Base-by-base conservation (phyloP, 345 rosid species). In the Populus tremula region DNA sequence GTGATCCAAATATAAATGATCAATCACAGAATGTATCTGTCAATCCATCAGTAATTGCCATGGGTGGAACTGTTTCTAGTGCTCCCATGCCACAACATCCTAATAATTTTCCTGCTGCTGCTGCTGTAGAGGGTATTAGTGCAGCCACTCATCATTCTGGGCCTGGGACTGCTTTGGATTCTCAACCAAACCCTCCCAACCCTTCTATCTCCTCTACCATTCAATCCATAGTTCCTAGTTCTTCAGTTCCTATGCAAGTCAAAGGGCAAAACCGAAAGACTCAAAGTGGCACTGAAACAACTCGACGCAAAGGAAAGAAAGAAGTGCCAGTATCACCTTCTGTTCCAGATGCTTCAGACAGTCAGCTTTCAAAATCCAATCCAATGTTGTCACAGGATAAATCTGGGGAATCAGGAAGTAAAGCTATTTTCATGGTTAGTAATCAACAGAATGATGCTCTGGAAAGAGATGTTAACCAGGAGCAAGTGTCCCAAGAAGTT, bases 291-390 rank as follows among this genome's bases (percentile, higher is more conserved):
- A 80, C 76, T 17, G 92, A 84, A 81, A 67, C 85, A 75, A 73
- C 89, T 10, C 85, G 88, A 16, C 91, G 90, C 71, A 82, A 90
- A 82, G 97, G 97, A 80, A 88, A 82, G 87, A 89, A 89, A 75
- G 85, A 81, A 72, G 82, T 67, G 18, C 78, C 78, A 69, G 77
- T 80, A 50, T 74, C 75, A 65, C 72, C 87, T 74, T 72, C 75
- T 76, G 73, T 76, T 81, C 78, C 87, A 67, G 91, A 88, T 83
- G 88, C 73, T 82, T 83, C 89, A 70, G 76, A 78, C 78, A 85
- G 82, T 80, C 86, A 85, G 90, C 80, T 75, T 87, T 82, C 87
- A 49, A 86, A 84, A 80, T 64, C 82, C 47, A 81, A 79, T 67
- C 76, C 67, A 38, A 18, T 16, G 47, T 84, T 79, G 68, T 33